These are phyloP conservation scores for Venturia aucupariae DNA, from an alignment of 2,329 filamentous ascomycete species.

Conservation along the genomic window DNA sequence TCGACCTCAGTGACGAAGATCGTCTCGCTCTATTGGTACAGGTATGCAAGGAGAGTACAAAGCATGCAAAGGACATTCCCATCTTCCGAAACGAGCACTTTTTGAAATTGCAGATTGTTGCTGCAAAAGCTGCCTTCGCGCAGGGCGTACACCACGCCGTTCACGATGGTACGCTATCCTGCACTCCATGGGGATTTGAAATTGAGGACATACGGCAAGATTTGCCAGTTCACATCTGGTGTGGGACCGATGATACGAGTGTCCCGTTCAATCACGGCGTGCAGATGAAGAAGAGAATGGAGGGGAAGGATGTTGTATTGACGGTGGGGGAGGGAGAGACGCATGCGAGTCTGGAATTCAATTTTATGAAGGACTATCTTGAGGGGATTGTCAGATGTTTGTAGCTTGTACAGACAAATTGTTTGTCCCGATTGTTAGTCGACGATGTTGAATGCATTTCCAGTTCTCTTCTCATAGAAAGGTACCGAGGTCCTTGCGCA, in stretches of 20 bases:
- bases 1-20: conserved; percentile 28
- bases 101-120: conserved; percentile 9
- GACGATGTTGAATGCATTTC: too few species aligned
- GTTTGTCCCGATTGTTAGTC: too few species aligned
- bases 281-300: conserved; percentile 24
- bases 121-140: conserved; percentile 17
- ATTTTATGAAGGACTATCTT: conserved; percentile 20
- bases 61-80: conserved; percentile 20
- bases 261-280: conserved; percentile 28
- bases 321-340: conserved; percentile 26
- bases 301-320: conserved; percentile 23
- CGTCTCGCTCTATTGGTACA: conserved; percentile 21
- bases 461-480: too few species aligned
- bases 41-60: not conserved
- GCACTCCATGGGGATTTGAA: conserved; percentile 25
- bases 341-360: conserved; percentile 22
- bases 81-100: conserved; percentile 20
- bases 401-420: too few species aligned
- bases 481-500: too few species aligned
- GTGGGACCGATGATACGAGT: conserved; percentile 26
- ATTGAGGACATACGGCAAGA: conserved; percentile 29
- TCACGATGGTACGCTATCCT: conserved; percentile 25
- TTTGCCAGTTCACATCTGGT: conserved; percentile 30
- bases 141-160: conserved; percentile 25
- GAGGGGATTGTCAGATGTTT: conserved; percentile 11